Evolutionary conservation across 1,284 basidiomycete genomes (phyloP).

Genomic region (Meira nashicola): DNA sequence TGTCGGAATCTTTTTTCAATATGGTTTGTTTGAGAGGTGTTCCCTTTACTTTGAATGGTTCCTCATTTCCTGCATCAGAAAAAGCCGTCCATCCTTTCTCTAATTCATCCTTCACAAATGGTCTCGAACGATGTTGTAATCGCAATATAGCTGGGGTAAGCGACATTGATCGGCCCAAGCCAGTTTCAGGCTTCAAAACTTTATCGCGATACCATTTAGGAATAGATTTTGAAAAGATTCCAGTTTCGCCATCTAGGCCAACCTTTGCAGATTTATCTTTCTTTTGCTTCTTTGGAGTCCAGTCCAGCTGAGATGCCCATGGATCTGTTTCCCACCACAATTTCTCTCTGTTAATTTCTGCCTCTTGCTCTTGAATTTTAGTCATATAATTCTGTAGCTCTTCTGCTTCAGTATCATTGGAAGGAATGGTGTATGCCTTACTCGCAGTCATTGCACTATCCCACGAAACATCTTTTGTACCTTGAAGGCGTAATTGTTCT

Average conservation of each 20-base stretch:
- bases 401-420: not conserved
- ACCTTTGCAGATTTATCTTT: constrained; percentile 25
- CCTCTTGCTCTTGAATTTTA: constrained; percentile 23
- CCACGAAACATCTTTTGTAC: constrained; percentile 30
- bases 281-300: constrained; percentile 83
- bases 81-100: constrained; percentile 14
- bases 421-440: constrained; percentile 29
- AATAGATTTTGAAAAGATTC: constrained; percentile 13
- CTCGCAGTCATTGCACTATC: constrained; percentile 42
- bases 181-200: constrained; percentile 20
- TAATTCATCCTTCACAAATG: constrained; percentile 15
- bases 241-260: constrained; percentile 2
- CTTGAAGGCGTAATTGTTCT: constrained; percentile 55
- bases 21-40: constrained; percentile 13
- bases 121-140: constrained; percentile 28
- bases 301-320: constrained; percentile 89
- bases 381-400: not conserved
- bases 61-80: not conserved
- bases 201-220: constrained; percentile 40
- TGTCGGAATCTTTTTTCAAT: not conserved
- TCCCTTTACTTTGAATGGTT: constrained; percentile 12
- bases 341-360: constrained; percentile 8
- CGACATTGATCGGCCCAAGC: constrained; percentile 3
- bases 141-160: constrained; percentile 21
- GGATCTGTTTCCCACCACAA: constrained; percentile 67